Percentiles rank a stretch among this genome's conserved stretches.
These are phyloP conservation scores for Aristolochia californica DNA, from an alignment of 164 flowering plant species.

Conservation along the genomic window DNA sequence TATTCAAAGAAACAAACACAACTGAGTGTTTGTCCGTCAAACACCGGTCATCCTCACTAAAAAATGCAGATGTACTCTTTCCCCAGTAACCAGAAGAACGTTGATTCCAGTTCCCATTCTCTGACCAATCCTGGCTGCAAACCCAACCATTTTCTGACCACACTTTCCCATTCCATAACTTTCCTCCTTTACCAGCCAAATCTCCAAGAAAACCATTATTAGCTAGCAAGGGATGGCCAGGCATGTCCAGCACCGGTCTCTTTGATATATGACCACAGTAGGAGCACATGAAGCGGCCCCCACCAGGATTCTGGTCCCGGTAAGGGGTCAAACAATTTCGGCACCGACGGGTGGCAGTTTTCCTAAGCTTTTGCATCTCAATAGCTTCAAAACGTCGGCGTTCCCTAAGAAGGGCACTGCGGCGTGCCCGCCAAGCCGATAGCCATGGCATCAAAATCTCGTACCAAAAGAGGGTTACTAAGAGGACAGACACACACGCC, in stretches of 20 bases:
- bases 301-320: constrained; percentile 87
- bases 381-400: constrained; percentile 70
- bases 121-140: constrained; percentile 66
- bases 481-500: constrained; percentile 82
- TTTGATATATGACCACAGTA: constrained; percentile 93
- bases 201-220: constrained; percentile 63
- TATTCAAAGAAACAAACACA: constrained; percentile 36
- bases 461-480: constrained; percentile 90
- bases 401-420: constrained; percentile 70
- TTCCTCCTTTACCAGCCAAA: constrained; percentile 70
- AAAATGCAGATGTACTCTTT: constrained; percentile 36
- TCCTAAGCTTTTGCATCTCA: constrained; percentile 77
- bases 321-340: constrained; percentile 82
- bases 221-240: constrained; percentile 36
- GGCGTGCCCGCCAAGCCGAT: constrained; percentile 70
- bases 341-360: constrained; percentile 78
- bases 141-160: constrained; percentile 80
- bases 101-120: constrained; percentile 55
- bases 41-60: constrained; percentile 46
- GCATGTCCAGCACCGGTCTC: constrained; percentile 84
- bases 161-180: constrained; percentile 54
- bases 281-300: constrained; percentile 91
- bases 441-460: constrained; percentile 96
- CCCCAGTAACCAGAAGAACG: constrained; percentile 42
- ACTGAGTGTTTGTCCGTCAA: constrained; percentile 52